Percentiles rank a stretch among this genome's conserved stretches.
These are phyloP conservation scores for Neonectria punicea DNA, from an alignment of 2,329 filamentous ascomycete genomes.

Conservation along the genomic window DNA sequence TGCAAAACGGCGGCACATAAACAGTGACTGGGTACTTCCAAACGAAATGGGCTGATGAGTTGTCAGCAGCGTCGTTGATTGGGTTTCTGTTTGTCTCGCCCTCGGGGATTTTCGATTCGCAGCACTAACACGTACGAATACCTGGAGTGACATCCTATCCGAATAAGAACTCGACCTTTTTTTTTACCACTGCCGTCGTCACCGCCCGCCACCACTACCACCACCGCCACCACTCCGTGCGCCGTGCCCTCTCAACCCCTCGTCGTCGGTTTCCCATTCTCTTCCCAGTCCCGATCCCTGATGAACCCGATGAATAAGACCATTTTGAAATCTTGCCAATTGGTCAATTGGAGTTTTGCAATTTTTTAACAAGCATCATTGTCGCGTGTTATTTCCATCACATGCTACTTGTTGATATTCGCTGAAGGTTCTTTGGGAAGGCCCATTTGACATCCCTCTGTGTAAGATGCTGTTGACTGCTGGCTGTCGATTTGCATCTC, in stretches of 20 bases:
- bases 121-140: background rate
- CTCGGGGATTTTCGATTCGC: background rate
- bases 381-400: conserved; percentile 8
- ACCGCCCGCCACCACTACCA: conserved; percentile 20
- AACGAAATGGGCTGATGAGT: conserved; percentile 38
- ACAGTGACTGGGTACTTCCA: background rate
- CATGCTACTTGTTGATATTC: conserved; percentile 1
- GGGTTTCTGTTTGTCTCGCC: conserved; percentile 1
- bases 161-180: conserved; percentile 41
- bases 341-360: conserved; percentile 34
- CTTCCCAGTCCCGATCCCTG: conserved; percentile 38
- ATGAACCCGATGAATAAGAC: conserved; percentile 43
- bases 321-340: conserved; percentile 31
- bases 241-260: conserved; percentile 24
- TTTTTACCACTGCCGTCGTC: conserved; percentile 4
- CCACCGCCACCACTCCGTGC: conserved; percentile 18
- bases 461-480: background rate
- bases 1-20: conserved; percentile 6
- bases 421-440: background rate
- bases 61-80: conserved; percentile 30
- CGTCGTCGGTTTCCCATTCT: conserved; percentile 34
- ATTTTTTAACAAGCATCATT: conserved; percentile 7
- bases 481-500: conserved; percentile 2
- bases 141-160: conserved; percentile 20
- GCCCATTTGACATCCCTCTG: background rate